Base-by-base conservation (phyloP, 2,329 filamentous ascomycete species). In the Lomentospora prolificans region DNA sequence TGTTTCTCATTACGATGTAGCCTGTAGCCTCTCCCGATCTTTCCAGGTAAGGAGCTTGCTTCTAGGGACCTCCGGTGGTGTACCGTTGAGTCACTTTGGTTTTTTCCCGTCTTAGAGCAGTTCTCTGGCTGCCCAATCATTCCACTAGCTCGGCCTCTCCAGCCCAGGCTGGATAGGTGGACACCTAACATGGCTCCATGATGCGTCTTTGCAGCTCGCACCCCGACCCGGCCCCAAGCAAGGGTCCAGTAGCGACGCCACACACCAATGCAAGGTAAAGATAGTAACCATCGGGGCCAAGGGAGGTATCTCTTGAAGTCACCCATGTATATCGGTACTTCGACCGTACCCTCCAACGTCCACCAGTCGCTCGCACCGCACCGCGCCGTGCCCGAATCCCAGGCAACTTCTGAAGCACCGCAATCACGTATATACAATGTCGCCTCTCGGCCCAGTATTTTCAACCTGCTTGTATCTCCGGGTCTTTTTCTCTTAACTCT, bases 391-490 rank as follows among this genome's bases (percentile, higher is more conserved):
- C n/a, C n/a, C n/a, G n/a, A n/a, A n/a, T 41, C 36, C 17, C 19
- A 48, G 44, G 44, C 44, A 27, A 17, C 44, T 17, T 22, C 44
- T 25, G 17, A 19, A 19, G 22, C 12, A n/a, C 44, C 24, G 17
- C 44, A 48, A 28, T 41, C 22, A 39, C 30, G 44, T 51, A 55
- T 55, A 55, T 55, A 55, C 53, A 55, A 51, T 28, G 53, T 55
- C 53, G 53, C 44, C 53, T 51, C 53, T 55, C 41, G 30, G 50
- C 27, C 22, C 41, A n/a, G 17, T 55, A 12, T 25, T 50, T 19
- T 24, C 33, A 25, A n/a, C 39, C 10, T 22, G 24, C 44, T 51
- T 51, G 17, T 33, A n/a, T 39, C 30, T 51, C 28, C n/a, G n/a
- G 24, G 30, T 50, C 31, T n/a, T 51, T 27, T 25, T 36, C 28